Conservation (phyloP, 108 stramenopile species). For the Nitzschia sp. region DNA sequence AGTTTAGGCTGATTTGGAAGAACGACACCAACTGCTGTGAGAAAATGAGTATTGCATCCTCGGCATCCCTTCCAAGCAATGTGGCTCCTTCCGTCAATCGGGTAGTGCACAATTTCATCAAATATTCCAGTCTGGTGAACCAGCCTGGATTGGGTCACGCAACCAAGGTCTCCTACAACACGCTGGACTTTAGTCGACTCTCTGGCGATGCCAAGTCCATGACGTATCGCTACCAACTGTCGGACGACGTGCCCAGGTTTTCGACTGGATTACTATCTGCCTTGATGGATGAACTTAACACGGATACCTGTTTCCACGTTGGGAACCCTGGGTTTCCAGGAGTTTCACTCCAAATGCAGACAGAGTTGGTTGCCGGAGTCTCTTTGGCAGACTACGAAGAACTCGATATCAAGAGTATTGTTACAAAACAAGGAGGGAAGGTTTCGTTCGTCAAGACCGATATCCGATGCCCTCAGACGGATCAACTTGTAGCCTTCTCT, state of each 20-base stretch:
- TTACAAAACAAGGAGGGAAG: constrained; percentile 23
- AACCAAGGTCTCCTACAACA: constrained; percentile 11
- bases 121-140: no score
- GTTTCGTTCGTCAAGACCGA: constrained; percentile 20
- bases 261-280: constrained; percentile 9
- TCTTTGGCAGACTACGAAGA: background rate
- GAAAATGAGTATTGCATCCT: no score
- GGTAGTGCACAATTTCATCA: no score
- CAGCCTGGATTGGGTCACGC: constrained; percentile 13
- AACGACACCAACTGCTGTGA: no score
- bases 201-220: background rate
- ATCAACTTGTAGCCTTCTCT: constrained; percentile 11
- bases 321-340: background rate
- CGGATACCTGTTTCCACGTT: constrained; percentile 5
- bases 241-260: background rate
- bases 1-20: no score
- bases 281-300: constrained; percentile 23
- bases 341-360: constrained; percentile 10
- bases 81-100: no score
- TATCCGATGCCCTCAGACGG: background rate
- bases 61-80: no score
- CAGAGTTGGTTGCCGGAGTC: constrained; percentile 1
- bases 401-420: constrained; percentile 18
- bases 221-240: constrained; percentile 21
- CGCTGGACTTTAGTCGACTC: constrained; percentile 4